phyloP scores from a whole-genome alignment of 768 basidiomycete species.

The Phanerochaete sordida region DNA sequence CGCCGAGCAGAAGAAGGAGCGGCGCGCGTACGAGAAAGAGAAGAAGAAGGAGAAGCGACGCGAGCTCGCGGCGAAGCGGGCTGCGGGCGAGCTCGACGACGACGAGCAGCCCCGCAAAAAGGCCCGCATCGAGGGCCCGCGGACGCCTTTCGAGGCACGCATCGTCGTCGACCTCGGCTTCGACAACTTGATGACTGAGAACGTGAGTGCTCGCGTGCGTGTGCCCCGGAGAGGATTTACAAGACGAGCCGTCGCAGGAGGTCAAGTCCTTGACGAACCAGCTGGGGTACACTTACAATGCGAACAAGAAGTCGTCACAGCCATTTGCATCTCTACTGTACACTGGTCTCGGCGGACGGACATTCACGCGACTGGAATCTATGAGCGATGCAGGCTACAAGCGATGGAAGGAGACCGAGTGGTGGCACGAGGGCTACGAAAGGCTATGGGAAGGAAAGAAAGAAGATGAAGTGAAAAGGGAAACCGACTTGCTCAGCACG shows the following conservation, averaged over 20 bases:
- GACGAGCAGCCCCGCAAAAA: constrained; percentile 40
- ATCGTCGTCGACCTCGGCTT: constrained; percentile 88
- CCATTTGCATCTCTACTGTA: constrained; percentile 75
- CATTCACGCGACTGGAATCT: constrained; percentile 59
- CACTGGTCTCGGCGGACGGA: constrained; percentile 76
- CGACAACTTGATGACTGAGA: constrained; percentile 90
- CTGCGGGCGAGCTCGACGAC: constrained; percentile 59
- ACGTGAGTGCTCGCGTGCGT: constrained; percentile 47
- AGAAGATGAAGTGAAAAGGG: constrained; percentile 1
- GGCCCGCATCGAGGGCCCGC: constrained; percentile 25
- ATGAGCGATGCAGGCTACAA: constrained; percentile 65
- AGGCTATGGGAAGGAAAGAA: constrained; percentile 50
- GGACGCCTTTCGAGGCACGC: constrained; percentile 43
- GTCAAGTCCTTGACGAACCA: constrained; percentile 87
- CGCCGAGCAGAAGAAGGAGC: constrained; percentile 65
- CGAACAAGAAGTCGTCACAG: constrained; percentile 67
- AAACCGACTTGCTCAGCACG: neutral
- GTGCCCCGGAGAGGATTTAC: neutral
- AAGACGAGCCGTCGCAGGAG: constrained; percentile 54
- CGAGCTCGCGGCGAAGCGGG: constrained; percentile 53
- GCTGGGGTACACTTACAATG: constrained; percentile 86
- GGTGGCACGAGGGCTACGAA: constrained; percentile 79
- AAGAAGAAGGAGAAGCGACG: constrained; percentile 73
- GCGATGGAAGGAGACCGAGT: constrained; percentile 80
- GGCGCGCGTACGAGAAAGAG: constrained; percentile 74